phyloP scores from a whole-genome alignment of 2,329 filamentous ascomycete species.

The Nemania abortiva region DNA sequence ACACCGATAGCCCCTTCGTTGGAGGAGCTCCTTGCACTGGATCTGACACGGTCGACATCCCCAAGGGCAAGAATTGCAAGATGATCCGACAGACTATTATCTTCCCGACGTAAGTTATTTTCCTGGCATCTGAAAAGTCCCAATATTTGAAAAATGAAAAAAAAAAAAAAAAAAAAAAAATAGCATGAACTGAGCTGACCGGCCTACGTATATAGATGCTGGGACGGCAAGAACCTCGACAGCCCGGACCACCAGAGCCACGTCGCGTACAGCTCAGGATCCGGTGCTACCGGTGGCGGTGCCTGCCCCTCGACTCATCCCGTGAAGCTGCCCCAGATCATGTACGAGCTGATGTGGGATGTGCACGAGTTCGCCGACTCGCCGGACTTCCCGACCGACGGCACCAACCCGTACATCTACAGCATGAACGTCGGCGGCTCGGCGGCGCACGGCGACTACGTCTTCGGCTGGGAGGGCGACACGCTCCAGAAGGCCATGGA shows the following conservation, averaged over 20 bases:
- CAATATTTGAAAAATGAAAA: neutral
- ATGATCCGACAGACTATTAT: slow-evolving; percentile 67
- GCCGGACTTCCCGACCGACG: slow-evolving; percentile 58
- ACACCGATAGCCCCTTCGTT: slow-evolving; percentile 60
- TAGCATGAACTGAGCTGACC: slow-evolving; percentile 17
- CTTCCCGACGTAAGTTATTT: slow-evolving; percentile 56
- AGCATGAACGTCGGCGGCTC: slow-evolving; percentile 60
- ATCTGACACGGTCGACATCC: slow-evolving; percentile 63
- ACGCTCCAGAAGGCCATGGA: slow-evolving; percentile 63
- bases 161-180: neutral
- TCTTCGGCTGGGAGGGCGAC: slow-evolving; percentile 65
- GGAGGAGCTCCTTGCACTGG: slow-evolving; percentile 64
- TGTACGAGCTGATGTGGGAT: slow-evolving; percentile 64
- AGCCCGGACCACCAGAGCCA: slow-evolving; percentile 62
- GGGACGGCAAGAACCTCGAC: slow-evolving; percentile 63
- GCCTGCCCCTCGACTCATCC: slow-evolving; percentile 60
- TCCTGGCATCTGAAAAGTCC: too few species aligned
- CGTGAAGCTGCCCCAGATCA: slow-evolving; percentile 62
- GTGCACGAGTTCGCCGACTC: slow-evolving; percentile 57
- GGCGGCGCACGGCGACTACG: slow-evolving; percentile 64
- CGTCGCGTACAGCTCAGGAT: slow-evolving; percentile 60
- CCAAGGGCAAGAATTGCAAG: slow-evolving; percentile 59
- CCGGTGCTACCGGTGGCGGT: slow-evolving; percentile 60
- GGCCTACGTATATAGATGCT: slow-evolving; percentile 55
- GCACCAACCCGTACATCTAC: slow-evolving; percentile 58